Evolutionary conservation across 2,329 filamentous ascomycete species (phyloP).

Genomic region (Calonectria crousiana): DNA sequence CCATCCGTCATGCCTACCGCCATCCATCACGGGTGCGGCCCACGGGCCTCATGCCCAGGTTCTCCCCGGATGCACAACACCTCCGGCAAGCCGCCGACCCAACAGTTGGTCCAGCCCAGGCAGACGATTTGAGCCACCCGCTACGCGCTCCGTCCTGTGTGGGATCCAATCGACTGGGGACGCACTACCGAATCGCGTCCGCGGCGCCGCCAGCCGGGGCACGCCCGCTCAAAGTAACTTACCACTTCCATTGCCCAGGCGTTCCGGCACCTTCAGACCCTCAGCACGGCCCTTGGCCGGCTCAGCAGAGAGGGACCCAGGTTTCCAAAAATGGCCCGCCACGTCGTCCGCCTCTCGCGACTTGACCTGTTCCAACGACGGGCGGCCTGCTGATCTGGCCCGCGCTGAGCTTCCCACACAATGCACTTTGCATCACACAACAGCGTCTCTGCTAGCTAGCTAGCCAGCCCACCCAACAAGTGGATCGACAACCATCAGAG

Average conservation of each 20-base stretch:
- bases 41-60: slow-evolving; percentile 12
- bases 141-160: neutral
- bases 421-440: slow-evolving; percentile 5
- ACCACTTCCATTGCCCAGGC: slow-evolving; percentile 9
- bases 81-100: neutral
- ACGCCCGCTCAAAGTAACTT: slow-evolving; percentile 8
- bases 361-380: slow-evolving; percentile 32
- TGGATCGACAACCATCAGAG: slow-evolving; percentile 19
- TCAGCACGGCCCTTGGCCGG: slow-evolving; percentile 1
- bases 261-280: slow-evolving; percentile 21
- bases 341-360: slow-evolving; percentile 35
- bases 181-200: slow-evolving; percentile 18
- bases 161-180: slow-evolving; percentile 17
- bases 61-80: slow-evolving; percentile 16
- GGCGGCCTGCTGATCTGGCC: slow-evolving; percentile 13
- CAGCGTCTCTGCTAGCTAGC: neutral
- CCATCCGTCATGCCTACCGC: slow-evolving; percentile 14
- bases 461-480: slow-evolving; percentile 2
- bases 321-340: slow-evolving; percentile 32
- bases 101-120: slow-evolving; percentile 7
- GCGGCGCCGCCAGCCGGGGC: neutral
- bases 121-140: slow-evolving; percentile 8
- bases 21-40: neutral
- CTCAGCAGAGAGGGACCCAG: slow-evolving; percentile 15
- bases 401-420: neutral